A percentile compares a stretch with the other conserved stretches of the same genome.
These are phyloP conservation scores for Ceratobasidium sp. DNA, from an alignment of 1,284 basidiomycete genomes.

Conservation along the genomic window DNA sequence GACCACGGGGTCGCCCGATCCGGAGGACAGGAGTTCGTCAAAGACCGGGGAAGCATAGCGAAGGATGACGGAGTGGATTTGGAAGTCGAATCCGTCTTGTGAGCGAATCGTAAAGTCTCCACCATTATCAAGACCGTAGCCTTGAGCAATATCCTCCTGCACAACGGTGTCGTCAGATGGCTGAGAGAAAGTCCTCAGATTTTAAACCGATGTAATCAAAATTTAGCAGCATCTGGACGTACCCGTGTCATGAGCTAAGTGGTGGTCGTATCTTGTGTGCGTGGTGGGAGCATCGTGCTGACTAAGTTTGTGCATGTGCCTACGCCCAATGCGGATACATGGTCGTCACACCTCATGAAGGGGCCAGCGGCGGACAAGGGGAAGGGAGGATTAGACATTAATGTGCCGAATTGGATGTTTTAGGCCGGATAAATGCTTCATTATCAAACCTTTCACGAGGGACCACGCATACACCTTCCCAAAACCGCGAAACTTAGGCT, in stretches of 20 bases:
- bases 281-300: neutral
- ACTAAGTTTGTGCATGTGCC: neutral
- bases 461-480: no score
- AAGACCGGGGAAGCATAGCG: constrained; percentile 24
- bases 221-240: neutral
- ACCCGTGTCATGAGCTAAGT: constrained; percentile 23
- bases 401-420: no score
- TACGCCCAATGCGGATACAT: no score
- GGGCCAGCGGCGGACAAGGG: no score
- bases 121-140: constrained; percentile 24
- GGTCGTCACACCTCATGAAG: neutral
- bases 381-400: no score
- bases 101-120: constrained; percentile 39
- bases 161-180: constrained; percentile 8
- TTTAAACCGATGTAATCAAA: neutral
- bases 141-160: constrained; percentile 12
- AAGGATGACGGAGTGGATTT: constrained; percentile 27
- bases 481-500: no score
- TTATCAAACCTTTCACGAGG: no score
- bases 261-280: neutral
- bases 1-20: constrained; percentile 26
- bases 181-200: constrained; percentile 2
- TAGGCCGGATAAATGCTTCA: no score
- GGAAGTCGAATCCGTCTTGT: constrained; percentile 15
- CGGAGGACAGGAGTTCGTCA: constrained; percentile 29